Evolutionary conservation across 139 green algal genomes (phyloP), one percentile per base, ranked within the genome.

Genomic region (Tetradesmus obliquus): DNA sequence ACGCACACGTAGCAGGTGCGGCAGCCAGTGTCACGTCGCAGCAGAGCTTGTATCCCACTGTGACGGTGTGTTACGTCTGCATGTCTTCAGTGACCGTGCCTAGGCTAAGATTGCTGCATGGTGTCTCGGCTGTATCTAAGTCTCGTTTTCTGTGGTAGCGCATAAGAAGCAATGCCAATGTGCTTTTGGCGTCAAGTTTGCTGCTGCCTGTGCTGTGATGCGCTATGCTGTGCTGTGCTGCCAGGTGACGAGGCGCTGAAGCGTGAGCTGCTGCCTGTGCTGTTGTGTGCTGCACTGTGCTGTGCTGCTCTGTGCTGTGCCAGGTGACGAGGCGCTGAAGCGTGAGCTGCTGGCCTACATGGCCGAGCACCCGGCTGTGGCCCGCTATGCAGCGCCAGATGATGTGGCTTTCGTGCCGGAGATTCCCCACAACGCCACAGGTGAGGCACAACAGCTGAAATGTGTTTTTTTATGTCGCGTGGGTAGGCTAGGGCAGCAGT

Each of bases 351-450:
- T 91, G 12, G 54, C 12, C 1, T 91, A 60, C 76, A 87, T 91
- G 76, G 55, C 76, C 8, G 32, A 60, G 1, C 88, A 91, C 76
- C 79, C 88, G 6, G 22, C 76, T 10, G 45, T 91, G n/a, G 88
- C 88, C 1, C 22, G 24, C 5, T 91, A 66, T 55, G 88, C 76
- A 5, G 86, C 72, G 32, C 76, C 88, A 17, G 79, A 86, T 62
- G 88, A 86, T 55, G 55, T 91, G 6, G 88, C 57, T 0, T 91
- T 91, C 66, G 54, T 91, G 13, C 82, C 94, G 10, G 95, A 96
- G 85, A 95, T 98, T 32, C 96, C 96, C 17, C 95, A 97, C 92
- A 97, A 96, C 72, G 95, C 95, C 22, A 96, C 96, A 9, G 66
- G 66, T 76, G 66, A 76, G 66, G 32, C 32, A 45, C 32, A 45